Conservation (phyloP, 2,329 filamentous ascomycete species). For the Aspergillus pseudoglaucus region DNA sequence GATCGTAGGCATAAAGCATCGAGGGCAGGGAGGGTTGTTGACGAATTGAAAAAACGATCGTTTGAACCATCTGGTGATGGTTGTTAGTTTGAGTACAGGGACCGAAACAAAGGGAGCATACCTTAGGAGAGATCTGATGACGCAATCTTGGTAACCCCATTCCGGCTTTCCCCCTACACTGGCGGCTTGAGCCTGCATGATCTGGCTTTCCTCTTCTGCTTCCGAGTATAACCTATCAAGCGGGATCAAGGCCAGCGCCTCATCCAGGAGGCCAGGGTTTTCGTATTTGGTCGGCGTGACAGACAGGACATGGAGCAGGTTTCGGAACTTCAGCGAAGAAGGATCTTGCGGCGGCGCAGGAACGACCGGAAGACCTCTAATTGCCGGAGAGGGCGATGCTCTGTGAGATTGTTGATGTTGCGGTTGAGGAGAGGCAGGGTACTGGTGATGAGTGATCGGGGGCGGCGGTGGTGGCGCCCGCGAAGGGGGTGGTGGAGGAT, state of each 20-base stretch:
- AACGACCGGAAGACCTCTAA: constrained; percentile 59
- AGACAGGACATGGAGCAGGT: constrained; percentile 76
- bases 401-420: constrained; percentile 17
- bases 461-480: constrained; percentile 32
- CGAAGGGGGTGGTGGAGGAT: constrained; percentile 24
- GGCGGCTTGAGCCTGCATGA: constrained; percentile 78
- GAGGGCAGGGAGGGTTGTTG: constrained; percentile 82
- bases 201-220: constrained; percentile 86
- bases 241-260: constrained; percentile 79
- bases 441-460: constrained; percentile 18
- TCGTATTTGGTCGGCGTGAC: constrained; percentile 90
- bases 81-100: constrained; percentile 5
- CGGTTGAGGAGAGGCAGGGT: constrained; percentile 17
- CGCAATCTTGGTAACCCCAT: constrained; percentile 98
- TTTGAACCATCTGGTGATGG: constrained; percentile 74
- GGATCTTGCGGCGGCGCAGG: constrained; percentile 71
- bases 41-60: constrained; percentile 92
- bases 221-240: constrained; percentile 87
- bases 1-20: constrained; percentile 76
- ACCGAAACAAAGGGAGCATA: constrained; percentile 39
- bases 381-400: constrained; percentile 27
- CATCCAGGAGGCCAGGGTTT: constrained; percentile 88
- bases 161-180: constrained; percentile 79
- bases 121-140: constrained; percentile 79
- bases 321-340: constrained; percentile 68